Evolutionary conservation across 2,329 filamentous ascomycete genomes (phyloP).

Genomic region (Ascochyta clinopodiicola): DNA sequence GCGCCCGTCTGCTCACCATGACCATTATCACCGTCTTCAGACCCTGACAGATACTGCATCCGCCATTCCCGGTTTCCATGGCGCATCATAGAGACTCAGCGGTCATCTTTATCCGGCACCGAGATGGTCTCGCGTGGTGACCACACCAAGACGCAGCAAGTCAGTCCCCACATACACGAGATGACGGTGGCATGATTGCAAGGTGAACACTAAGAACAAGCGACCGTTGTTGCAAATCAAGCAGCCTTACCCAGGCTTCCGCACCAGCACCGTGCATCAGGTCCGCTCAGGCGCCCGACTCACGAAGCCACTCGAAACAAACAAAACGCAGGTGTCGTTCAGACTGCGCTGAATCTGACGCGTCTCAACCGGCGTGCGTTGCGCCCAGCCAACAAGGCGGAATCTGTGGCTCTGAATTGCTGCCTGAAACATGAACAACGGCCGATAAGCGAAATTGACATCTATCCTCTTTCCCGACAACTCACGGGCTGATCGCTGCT

Average conservation of each 20-base stretch:
- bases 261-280: slow-evolving; percentile 6
- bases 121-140: neutral
- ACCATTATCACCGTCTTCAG: neutral
- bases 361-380: slow-evolving; percentile 5
- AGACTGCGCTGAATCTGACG: slow-evolving; percentile 10
- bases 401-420: neutral
- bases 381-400: neutral
- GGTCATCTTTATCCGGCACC: neutral
- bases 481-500: neutral
- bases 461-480: neutral
- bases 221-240: slow-evolving; percentile 15
- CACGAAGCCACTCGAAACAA: slow-evolving; percentile 7
- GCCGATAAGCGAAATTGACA: slow-evolving; percentile 9
- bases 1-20: slow-evolving; percentile 4
- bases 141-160: neutral
- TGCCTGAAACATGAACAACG: slow-evolving; percentile 7
- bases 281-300: slow-evolving; percentile 1
- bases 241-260: slow-evolving; percentile 10
- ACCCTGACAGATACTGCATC: neutral
- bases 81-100: slow-evolving; percentile 3
- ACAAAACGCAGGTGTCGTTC: neutral
- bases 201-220: slow-evolving; percentile 13
- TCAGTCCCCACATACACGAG: neutral
- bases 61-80: slow-evolving; percentile 6
- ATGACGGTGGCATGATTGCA: slow-evolving; percentile 4